Evolutionary conservation across 345 rosid genomes (phyloP), one percentile per base, ranked within the genome.

Genomic region (Gossypium sturtianum): DNA sequence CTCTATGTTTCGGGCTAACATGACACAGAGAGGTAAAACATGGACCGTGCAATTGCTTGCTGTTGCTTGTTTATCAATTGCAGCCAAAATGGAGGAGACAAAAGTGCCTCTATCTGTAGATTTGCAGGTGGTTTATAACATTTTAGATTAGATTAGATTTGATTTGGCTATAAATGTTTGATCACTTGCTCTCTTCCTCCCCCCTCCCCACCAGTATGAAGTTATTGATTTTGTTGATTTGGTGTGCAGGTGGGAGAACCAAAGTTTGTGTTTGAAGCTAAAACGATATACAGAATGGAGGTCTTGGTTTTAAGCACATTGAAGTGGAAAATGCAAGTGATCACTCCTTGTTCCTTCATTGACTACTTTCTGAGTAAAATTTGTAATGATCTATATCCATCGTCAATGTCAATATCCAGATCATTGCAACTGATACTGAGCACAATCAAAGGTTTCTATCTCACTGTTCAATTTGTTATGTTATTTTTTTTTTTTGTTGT

Each of bases 41-140:
- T 91, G 92, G 97, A 77, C 41, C 65, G 84, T 86, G 80, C 94
- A 86, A 62, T 76, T 91, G 80, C 74, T 87, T 62, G 87, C 90
- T 61, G 91, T 89, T 59, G 83, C 97, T 76, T 89, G 97, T 83
- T 81, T 91, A 71, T 89, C 97, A 0, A 73, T 91, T 51, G 97
- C 94, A 23, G 85, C 85, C 71, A 91, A 91, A 87, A 69, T 91
- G 69, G 92, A 88, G 77, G 97, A 91, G 86, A 82, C 80, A 41
- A 71, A 82, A 60, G 89, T 83, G 77, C 92, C 92, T 48, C 71
- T 79, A 1, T 72, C 81, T 59, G 66, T 76, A 38, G 87, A 91
- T 80, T 66, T 91, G 25, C 94, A 91, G 93, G 97, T 91, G 23
- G 34, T 53, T 45, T 4, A 49, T 20, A 47, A 19, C 22, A 66